Evolutionary conservation across 1,139 yeast genomes (phyloP), one percentile per base, ranked within the genome.

Genomic region (Blastobotrys proliferans): DNA sequence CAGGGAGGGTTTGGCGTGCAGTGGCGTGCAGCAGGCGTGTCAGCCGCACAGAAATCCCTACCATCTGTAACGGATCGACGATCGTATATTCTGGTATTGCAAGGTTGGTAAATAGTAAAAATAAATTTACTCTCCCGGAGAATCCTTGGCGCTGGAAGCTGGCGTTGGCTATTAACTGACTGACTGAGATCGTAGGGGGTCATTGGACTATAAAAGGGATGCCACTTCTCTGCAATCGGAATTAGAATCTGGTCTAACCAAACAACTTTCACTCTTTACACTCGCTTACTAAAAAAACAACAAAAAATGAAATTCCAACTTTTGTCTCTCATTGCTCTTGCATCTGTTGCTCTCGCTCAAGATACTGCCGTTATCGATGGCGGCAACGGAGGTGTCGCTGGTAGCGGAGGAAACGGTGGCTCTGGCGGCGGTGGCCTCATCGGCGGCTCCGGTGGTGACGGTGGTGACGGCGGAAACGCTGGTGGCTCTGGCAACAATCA

Each of bases 391-490:
- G 34, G 34, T 10, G 34, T 14, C n/a, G 34, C 19, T 16, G 34
- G 34, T 8, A 9, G 11, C 19, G 34, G 34, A 14, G 34, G 34
- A 14, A 17, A 8, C n/a, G 34, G 34, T 10, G 34, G 34, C 19
- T 14, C 20, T 17, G 34, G 34, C 17, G 34, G 37, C 6, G 35
- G 40, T 18, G 19, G 28, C 3, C 19, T 37, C 8, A 16, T 37
- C n/a, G 40, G 40, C 14, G 22, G 40, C 14, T 19, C 20, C 5
- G 28, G 40, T 28, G 40, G 40, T 18, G 16, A 19, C 18, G 40
- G 35, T 13, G 40, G 40, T 17, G 16, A 19, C 17, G 40, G 40
- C 30, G 40, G 40, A 29, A 18, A 37, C 30, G 40, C 40, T 14
- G 40, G 40, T 29, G 40, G 40, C 13, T 6, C 27, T 25, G 31